These are phyloP conservation scores for Zelopaecilomyces penicillatus DNA, from an alignment of 2,329 filamentous ascomycete genomes.

Conservation along the genomic window DNA sequence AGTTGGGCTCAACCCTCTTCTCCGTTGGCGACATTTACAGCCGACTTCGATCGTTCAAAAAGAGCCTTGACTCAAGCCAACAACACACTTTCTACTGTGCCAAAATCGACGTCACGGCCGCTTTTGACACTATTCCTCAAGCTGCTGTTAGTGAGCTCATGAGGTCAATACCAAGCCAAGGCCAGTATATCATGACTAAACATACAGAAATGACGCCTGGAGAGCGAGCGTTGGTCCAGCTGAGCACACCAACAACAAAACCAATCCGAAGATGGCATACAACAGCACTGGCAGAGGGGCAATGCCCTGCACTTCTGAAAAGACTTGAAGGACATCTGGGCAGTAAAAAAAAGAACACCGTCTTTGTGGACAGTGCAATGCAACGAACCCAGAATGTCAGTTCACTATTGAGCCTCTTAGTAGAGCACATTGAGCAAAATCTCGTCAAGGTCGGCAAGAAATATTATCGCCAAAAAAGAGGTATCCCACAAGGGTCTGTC, in stretches of 20 bases:
- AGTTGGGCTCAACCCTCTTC: slow-evolving; percentile 71
- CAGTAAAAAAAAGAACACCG: slow-evolving; percentile 50
- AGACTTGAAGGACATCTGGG: slow-evolving; percentile 33
- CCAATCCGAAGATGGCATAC: slow-evolving; percentile 43
- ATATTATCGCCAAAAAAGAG: slow-evolving; percentile 76
- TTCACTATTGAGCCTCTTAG: slow-evolving; percentile 59
- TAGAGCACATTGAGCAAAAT: slow-evolving; percentile 75
- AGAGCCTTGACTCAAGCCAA: slow-evolving; percentile 29
- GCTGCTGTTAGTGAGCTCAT: slow-evolving; percentile 61
- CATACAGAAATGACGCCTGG: slow-evolving; percentile 62
- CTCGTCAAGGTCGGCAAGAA: slow-evolving; percentile 82
- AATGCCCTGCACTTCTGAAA: slow-evolving; percentile 36
- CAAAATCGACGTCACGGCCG: slow-evolving; percentile 84
- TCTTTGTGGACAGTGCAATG: slow-evolving; percentile 66
- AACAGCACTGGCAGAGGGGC: slow-evolving; percentile 36
- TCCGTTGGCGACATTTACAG: slow-evolving; percentile 74
- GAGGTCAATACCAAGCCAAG: slow-evolving; percentile 43
- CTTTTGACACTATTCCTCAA: slow-evolving; percentile 94
- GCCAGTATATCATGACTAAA: slow-evolving; percentile 61
- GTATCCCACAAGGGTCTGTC: slow-evolving; percentile 90
- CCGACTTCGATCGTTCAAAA: slow-evolving; percentile 62
- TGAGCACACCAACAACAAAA: slow-evolving; percentile 22
- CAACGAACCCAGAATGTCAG: slow-evolving; percentile 48
- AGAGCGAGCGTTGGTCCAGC: slow-evolving; percentile 18
- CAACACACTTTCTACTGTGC: slow-evolving; percentile 63